Conservation (phyloP, 2,329 filamentous ascomycete genomes). For the Ophiostoma piceae region DNA sequence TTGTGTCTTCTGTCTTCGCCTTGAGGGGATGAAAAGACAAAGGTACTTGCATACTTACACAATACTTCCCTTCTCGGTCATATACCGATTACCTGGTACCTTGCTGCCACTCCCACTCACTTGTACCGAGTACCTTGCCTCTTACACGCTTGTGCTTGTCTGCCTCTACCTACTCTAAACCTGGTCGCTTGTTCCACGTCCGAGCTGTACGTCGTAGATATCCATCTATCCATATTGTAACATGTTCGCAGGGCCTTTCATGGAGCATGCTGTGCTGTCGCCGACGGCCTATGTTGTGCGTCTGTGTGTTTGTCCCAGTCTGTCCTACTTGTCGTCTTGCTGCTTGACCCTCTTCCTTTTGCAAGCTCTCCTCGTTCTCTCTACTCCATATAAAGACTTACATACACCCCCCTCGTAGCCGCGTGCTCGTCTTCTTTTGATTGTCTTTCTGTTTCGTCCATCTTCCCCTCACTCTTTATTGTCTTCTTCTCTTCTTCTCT, state of each 20-base stretch:
- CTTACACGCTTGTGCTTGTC: neutral
- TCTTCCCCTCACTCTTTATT: neutral
- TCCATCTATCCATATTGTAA: constrained; percentile 7
- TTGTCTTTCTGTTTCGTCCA: neutral
- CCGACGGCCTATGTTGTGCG: neutral
- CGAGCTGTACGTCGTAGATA: constrained; percentile 8
- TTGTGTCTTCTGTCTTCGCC: neutral
- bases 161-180: neutral
- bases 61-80: constrained; percentile 1
- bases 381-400: constrained; percentile 7
- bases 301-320: neutral
- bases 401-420: constrained; percentile 4
- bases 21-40: neutral
- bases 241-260: neutral
- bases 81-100: neutral
- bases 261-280: constrained; percentile 3
- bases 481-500: neutral
- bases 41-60: neutral
- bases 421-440: neutral
- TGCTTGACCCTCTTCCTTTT: no score
- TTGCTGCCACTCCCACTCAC: neutral
- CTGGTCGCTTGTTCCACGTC: constrained; percentile 9
- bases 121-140: neutral
- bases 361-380: neutral
- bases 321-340: neutral